phyloP scores from a whole-genome alignment of 352 stramenopile genomes.

The Phytophthora aleatoria region DNA sequence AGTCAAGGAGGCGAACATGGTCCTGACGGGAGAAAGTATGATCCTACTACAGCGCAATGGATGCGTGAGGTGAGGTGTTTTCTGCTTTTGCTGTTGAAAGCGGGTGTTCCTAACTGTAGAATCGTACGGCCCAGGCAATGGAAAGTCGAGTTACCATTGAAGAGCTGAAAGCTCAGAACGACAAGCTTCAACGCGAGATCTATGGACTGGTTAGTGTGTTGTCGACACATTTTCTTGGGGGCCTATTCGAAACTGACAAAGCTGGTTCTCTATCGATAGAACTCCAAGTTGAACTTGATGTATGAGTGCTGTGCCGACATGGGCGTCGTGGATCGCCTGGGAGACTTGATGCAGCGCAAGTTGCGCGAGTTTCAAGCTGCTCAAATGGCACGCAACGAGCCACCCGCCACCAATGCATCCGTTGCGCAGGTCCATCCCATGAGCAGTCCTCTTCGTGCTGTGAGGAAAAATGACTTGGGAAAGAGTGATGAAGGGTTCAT shows the following conservation, averaged over 20 bases:
- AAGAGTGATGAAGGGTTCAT: conserved; percentile 56
- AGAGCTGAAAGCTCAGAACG: conserved; percentile 58
- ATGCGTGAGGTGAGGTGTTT: conserved; percentile 56
- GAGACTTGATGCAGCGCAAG: conserved; percentile 71
- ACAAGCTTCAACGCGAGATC: conserved; percentile 64
- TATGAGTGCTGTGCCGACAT: conserved; percentile 66
- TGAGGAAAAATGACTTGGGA: conserved; percentile 32
- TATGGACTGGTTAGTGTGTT: conserved; percentile 49
- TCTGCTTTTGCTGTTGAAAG: background rate
- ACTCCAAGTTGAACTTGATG: conserved; percentile 62
- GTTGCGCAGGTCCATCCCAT: conserved; percentile 18
- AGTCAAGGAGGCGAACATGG: conserved; percentile 29
- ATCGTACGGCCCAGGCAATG: conserved; percentile 38
- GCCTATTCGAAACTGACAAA: background rate
- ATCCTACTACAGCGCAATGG: conserved; percentile 58
- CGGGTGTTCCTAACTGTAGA: conserved; percentile 1
- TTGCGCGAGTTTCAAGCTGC: conserved; percentile 51
- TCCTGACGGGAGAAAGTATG: conserved; percentile 50
- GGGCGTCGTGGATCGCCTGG: conserved; percentile 53
- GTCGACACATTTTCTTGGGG: background rate
- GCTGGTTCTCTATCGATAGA: conserved; percentile 28
- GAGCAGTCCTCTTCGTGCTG: conserved; percentile 22
- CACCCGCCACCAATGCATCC: conserved; percentile 2
- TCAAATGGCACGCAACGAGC: conserved; percentile 43
- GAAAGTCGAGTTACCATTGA: conserved; percentile 57